Evolutionary conservation across 2,329 filamentous ascomycete species (phyloP), one percentile per base, ranked within the genome.

Genomic region (Periconia sp.): DNA sequence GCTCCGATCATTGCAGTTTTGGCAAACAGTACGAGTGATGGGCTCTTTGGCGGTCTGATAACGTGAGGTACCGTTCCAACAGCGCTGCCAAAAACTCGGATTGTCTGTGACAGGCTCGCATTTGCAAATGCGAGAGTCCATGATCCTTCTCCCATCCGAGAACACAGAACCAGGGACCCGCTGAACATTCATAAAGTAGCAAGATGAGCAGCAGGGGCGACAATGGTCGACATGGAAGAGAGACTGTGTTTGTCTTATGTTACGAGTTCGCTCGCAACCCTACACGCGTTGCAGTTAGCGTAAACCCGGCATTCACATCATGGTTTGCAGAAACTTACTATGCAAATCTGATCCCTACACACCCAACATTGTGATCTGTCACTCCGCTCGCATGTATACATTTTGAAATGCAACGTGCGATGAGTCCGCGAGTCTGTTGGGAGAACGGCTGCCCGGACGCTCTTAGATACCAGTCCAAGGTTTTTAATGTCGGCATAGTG

Each of bases 401-500:
- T 47, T 35, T 47, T 57, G 50, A 66, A 69, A 17, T 62, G 55
- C 2, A 20, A 10, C 3, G 63, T 20, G 18, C 62, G 55, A 6
- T 56, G 53, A 14, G 53, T 45, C 49, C 61, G 43, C 27, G 63
- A 59, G 10, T 62, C 27, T 6, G 50, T 44, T 17, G 66, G 66
- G 5, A 70, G 54, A 13, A 70, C 57, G 6, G 58, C 48, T 41
- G 64, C 50, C 15, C 62, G 60, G 3, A 71, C 57, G 49, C 57
- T 60, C 42, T 63, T 66, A 1, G 66, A 70, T n/a, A 63, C 57
- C 1, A 58, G 51, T 20, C 55, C 53, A n/a, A 71, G 58, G 41
- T 58, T 64, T 33, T 59, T 35, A 15, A 69, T 35, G 53, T 71
- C 68, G 11, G 49, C 17, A 54, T 64, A 69, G 52, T 71, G 67